Base-by-base conservation (phyloP, 352 stramenopile species). In the Phytophthora tentaculata region DNA sequence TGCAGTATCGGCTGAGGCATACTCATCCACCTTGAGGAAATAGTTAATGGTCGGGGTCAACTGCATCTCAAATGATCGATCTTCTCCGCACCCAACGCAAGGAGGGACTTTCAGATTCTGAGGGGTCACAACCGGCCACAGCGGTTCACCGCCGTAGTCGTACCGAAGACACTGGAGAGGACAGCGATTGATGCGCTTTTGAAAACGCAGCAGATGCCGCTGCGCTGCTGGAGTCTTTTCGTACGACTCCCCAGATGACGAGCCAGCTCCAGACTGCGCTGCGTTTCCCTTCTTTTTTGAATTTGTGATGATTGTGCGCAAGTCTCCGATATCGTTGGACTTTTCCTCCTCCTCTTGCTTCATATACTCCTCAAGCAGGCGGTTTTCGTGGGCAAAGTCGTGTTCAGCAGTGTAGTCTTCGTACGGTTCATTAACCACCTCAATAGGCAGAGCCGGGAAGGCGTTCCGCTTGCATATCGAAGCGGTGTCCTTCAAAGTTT, bases 31-130 rank as follows among this genome's bases (percentile, higher is more conserved):
- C 52, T 92, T 89, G 26, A 96, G 75, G 44, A 96, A 93, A 54
- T 96, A 96, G 59, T 90, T 91, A 54, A 94, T 89, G 3, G 86
- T 92, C 26, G 88, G 88, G n/a, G 82, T 87, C 47, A 96, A 73
- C 60, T 95, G 87, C 56, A 95, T 72, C 69, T 96, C 88, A 50
- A 96, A 96, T 22, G 78, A 66, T n/a, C 86, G 84, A 3, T 84
- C 74, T 62, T 82, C 56, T 10, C 86, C 88, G 24, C 88, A 96
- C 6, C 59, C 45, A 63, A 64, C 19, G 48, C 88, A 96, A 32
- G 37, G 49, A 1, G 88, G 83, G 2, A 92, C 58, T 23, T 81
- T 81, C 9, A 93, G 43, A 13, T 69, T 71, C 35, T 77, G 69
- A 3, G 85, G 81, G 3, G 75, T 74, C 5, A 86, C 76, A 16